These are phyloP conservation scores for Pisolithus albus DNA, from an alignment of 768 basidiomycete genomes.

Conservation along the genomic window DNA sequence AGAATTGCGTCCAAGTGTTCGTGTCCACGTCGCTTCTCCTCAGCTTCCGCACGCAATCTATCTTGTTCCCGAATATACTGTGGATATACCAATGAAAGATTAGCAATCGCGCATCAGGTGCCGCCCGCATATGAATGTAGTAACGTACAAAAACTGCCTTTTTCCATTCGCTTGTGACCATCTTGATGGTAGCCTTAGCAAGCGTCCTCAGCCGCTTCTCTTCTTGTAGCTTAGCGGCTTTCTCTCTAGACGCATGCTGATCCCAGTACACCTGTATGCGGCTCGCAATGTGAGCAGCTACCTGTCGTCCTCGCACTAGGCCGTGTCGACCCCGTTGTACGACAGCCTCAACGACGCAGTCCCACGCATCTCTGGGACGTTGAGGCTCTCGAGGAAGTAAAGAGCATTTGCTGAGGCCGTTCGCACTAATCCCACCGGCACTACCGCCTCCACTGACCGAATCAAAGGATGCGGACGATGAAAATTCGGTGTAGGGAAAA, in stretches of 20 bases:
- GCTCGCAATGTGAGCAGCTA: conserved; percentile 51
- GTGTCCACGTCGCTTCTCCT: conserved; percentile 73
- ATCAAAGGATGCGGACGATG: conserved; percentile 12
- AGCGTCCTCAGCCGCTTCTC: conserved; percentile 59
- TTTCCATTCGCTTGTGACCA: conserved; percentile 79
- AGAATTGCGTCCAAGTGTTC: conserved; percentile 87
- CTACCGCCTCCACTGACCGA: conserved; percentile 4
- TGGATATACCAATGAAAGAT: not conserved
- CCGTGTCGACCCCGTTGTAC: conserved; percentile 19
- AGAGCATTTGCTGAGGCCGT: conserved; percentile 10
- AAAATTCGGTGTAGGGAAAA: conserved; percentile 30
- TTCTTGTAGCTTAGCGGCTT: conserved; percentile 50
- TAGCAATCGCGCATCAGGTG: not conserved
- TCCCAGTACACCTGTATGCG: conserved; percentile 76
- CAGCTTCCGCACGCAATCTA: conserved; percentile 56
- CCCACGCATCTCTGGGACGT: conserved; percentile 47
- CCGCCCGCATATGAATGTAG: not conserved
- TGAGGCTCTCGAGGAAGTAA: conserved; percentile 14
- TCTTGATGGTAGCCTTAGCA: conserved; percentile 65
- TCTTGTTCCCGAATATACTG: conserved; percentile 73
- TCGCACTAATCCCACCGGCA: conserved; percentile 1
- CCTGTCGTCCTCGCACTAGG: conserved; percentile 32
- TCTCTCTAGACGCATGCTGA: conserved; percentile 52
- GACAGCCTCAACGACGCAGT: conserved; percentile 46
- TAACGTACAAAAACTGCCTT: conserved; percentile 72